Conservation (phyloP, 2,329 filamentous ascomycete genomes). For the Curvularia spicifera region DNA sequence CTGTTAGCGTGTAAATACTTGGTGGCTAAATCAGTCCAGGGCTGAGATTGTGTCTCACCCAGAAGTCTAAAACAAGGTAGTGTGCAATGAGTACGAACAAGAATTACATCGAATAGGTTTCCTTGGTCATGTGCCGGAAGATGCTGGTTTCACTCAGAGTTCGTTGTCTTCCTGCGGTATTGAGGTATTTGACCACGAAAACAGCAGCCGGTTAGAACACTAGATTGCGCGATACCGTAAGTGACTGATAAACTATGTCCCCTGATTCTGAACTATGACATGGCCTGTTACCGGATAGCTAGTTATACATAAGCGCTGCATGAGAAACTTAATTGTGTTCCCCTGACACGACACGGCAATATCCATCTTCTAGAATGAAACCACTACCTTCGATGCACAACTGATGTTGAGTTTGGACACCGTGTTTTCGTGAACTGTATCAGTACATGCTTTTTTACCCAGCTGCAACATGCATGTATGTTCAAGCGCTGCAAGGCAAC, state of each 20-base stretch:
- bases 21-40: not conserved
- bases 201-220: not conserved
- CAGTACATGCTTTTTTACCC: not conserved
- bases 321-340: not conserved
- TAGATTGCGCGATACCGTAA: not conserved
- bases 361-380: not conserved
- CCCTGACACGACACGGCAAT: not conserved
- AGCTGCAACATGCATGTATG: not conserved
- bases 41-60: not conserved
- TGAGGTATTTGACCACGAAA: not conserved
- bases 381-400: not conserved
- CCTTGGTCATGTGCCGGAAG: not conserved
- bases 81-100: not conserved
- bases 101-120: not conserved
- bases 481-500: not conserved
- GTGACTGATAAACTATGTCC: not conserved
- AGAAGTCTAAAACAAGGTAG: not conserved
- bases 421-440: not conserved
- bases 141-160: not conserved
- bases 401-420: not conserved
- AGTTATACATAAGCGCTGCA: not conserved
- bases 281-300: not conserved
- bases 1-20: not conserved
- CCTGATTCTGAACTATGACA: not conserved
- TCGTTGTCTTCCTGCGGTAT: constrained; percentile 1